Evolutionary conservation across 495 filamentous ascomycete species (phyloP).

Genomic region (Aspergillus kassunensis): DNA sequence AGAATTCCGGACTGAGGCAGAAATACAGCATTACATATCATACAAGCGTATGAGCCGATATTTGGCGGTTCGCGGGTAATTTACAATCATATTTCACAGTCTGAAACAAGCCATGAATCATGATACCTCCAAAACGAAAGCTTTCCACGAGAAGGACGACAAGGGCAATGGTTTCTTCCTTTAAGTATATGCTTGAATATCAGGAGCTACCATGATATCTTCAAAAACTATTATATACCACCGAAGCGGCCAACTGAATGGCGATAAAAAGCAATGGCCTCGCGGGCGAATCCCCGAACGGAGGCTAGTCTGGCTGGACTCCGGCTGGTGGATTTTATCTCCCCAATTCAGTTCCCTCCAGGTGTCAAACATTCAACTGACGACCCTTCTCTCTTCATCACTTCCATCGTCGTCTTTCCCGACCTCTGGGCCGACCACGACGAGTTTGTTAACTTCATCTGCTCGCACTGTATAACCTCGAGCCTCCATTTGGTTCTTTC

Average conservation of each 20-base stretch:
- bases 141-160: not conserved
- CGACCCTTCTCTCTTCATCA: slow-evolving; percentile 1
- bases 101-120: not conserved
- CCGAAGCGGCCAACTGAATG: no score
- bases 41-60: not conserved
- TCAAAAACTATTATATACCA: not conserved
- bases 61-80: not conserved
- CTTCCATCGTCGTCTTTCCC: not conserved
- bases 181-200: no score
- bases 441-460: not conserved
- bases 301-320: slow-evolving; percentile 16
- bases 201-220: not conserved
- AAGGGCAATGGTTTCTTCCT: not conserved
- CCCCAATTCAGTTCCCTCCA: slow-evolving; percentile 6
- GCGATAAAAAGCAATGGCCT: slow-evolving; percentile 18
- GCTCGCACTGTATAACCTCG: slow-evolving; percentile 5
- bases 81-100: not conserved
- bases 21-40: not conserved
- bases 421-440: not conserved
- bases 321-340: slow-evolving; percentile 12
- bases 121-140: not conserved
- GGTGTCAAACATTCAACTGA: slow-evolving; percentile 14
- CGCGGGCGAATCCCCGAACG: slow-evolving; percentile 12
- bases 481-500: slow-evolving; percentile 14
- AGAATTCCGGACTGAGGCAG: not conserved